Conservation (phyloP, 306 rosid genomes). For the Fragaria ananassa region DNA sequence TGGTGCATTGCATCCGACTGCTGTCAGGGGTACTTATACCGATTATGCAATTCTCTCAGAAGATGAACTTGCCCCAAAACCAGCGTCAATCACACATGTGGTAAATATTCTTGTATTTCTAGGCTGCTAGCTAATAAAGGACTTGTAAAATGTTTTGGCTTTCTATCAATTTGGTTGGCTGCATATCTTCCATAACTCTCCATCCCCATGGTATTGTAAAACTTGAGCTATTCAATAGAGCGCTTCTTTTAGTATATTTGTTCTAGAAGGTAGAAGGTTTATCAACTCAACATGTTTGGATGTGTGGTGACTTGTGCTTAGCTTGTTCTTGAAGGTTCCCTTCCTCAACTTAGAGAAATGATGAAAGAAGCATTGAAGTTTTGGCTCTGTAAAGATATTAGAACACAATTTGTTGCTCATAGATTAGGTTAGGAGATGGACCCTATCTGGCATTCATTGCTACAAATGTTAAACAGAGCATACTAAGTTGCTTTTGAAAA, state of each 20-base stretch:
- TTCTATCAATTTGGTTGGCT: not conserved
- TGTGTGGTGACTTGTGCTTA: not conserved
- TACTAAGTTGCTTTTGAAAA: not conserved
- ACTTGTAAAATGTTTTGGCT: not conserved
- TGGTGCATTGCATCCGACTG: slow-evolving; percentile 99
- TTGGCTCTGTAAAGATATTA: not conserved
- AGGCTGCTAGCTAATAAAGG: slow-evolving; percentile 9
- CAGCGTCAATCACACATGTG: slow-evolving; percentile 74
- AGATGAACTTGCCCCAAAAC: slow-evolving; percentile 74
- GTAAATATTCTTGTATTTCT: slow-evolving; percentile 39
- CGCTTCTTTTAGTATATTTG: not conserved
- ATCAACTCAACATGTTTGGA: not conserved
- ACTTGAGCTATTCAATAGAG: not conserved
- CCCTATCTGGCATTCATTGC: not conserved
- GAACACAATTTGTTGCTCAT: not conserved
- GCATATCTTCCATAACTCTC: not conserved
- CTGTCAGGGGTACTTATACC: slow-evolving; percentile 87
- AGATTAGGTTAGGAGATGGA: not conserved
- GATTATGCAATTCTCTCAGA: slow-evolving; percentile 84
- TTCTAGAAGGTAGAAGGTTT: not conserved
- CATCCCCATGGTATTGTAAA: not conserved
- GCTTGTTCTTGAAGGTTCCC: not conserved
- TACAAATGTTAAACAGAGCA: not conserved
- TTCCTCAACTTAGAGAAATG: not conserved
- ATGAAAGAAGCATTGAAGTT: not conserved